Evolutionary conservation across 768 basidiomycete species (phyloP), one percentile per base, ranked within the genome.

Genomic region (Cubamyces sp.): DNA sequence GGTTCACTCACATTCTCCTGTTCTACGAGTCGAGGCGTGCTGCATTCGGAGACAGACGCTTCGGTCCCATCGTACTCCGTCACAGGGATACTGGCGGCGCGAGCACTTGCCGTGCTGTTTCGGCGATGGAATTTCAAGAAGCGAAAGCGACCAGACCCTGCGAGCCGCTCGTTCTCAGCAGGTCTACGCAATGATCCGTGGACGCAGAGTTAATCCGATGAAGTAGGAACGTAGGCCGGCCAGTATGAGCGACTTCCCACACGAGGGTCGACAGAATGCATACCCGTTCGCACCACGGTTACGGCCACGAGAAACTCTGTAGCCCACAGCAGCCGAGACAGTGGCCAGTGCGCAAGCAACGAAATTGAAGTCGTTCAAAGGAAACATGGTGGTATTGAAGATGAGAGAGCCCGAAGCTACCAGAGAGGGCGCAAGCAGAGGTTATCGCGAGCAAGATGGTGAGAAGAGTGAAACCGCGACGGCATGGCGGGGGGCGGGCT

Each of bases 311-410:
- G 67, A 61, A 30, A 66, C 60, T 23, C 56, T 55, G 60, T 70
- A 70, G 28, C 71, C 71, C 19, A 70, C 67, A 15, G 69, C 71
- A 14, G 70, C 69, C 34, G 71, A 69, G 46, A 70, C 42, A 4
- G 69, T 72, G 3, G 71, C 71, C 19, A 70, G 54, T 15, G 71
- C 71, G 60, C 68, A 66, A 19, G 66, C 68, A 5, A 70, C 66
- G 57, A 70, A 26, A 48, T 70, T 69, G 62, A 70, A 68, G 56
- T 72, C 69, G 62, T 67, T 67, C 49, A 70, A 49, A 3, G 64
- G 69, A 37, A 70, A 68, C 69, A 70, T 72, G 42, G 47, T 21
- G 48, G 43, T 21, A 41, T 51, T 48, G 53, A 34, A 34, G 34
- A 34, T 34, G 34, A 34, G 34, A 40, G 54, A 54, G 15, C 39